Conservation (phyloP, 306 rosid genomes). For the Urtica urens region DNA sequence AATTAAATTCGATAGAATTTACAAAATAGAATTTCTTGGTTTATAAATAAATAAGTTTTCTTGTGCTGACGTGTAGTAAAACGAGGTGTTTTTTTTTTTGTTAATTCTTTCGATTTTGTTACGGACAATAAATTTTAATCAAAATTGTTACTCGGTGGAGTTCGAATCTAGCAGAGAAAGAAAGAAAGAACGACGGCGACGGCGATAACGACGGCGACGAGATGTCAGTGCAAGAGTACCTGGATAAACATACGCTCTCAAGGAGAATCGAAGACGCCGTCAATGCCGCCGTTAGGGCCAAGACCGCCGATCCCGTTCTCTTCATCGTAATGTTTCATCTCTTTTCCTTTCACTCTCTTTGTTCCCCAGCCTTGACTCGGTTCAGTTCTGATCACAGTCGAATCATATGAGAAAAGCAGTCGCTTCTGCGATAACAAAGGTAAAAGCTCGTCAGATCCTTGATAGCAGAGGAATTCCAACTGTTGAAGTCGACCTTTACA, state of each 20-base stretch:
- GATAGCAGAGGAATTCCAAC: slow-evolving; percentile 98
- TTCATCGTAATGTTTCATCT: slow-evolving; percentile 49
- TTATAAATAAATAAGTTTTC: too few species aligned
- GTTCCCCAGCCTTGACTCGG: neutral
- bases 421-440: slow-evolving; percentile 61
- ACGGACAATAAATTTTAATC: too few species aligned
- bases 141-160: neutral
- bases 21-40: too few species aligned
- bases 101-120: too few species aligned
- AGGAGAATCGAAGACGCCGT: slow-evolving; percentile 95
- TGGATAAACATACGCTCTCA: slow-evolving; percentile 69
- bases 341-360: slow-evolving; percentile 3
- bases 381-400: slow-evolving; percentile 30
- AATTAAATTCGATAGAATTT: too few species aligned
- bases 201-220: slow-evolving; percentile 21
- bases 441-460: slow-evolving; percentile 88
- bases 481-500: slow-evolving; percentile 75
- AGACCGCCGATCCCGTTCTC: slow-evolving; percentile 80
- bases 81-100: too few species aligned
- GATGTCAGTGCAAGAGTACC: slow-evolving; percentile 89
- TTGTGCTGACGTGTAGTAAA: too few species aligned
- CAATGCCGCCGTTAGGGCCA: slow-evolving; percentile 96
- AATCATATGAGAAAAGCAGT: slow-evolving; percentile 67
- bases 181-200: slow-evolving; percentile 7
- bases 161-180: neutral